These are phyloP conservation scores for Populus tomentosa DNA, from an alignment of 441 rosid species.

Conservation along the genomic window DNA sequence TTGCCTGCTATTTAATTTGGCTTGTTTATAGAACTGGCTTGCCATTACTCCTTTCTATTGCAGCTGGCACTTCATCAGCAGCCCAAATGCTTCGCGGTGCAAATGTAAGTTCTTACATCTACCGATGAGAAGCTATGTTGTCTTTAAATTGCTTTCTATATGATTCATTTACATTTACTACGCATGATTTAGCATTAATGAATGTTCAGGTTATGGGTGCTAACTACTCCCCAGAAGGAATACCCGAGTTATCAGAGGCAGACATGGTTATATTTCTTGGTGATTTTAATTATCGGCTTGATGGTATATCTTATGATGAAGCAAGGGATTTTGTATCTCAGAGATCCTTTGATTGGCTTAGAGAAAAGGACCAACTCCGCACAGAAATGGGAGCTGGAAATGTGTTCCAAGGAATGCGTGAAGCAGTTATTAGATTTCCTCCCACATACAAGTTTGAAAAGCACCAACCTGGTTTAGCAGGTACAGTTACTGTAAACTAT, in stretches of 20 bases:
- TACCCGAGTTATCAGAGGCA: slow-evolving; percentile 87
- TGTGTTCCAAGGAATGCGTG: slow-evolving; percentile 99
- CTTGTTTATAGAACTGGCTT: slow-evolving; percentile 81
- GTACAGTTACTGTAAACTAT: slow-evolving; percentile 26
- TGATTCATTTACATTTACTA: slow-evolving; percentile 9
- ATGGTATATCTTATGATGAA: slow-evolving; percentile 95
- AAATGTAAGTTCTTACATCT: slow-evolving; percentile 47
- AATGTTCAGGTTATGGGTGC: slow-evolving; percentile 44
- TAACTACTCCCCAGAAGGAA: slow-evolving; percentile 52
- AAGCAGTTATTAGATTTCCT: slow-evolving; percentile 86
- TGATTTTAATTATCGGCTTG: slow-evolving; percentile 92
- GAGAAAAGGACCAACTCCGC: slow-evolving; percentile 95
- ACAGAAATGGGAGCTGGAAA: slow-evolving; percentile 95
- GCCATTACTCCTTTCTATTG: slow-evolving; percentile 86
- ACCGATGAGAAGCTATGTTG: slow-evolving; percentile 5
- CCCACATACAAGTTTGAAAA: slow-evolving; percentile 99
- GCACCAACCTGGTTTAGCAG: slow-evolving; percentile 90
- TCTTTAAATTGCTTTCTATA: slow-evolving; percentile 11
- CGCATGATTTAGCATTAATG: slow-evolving; percentile 13
- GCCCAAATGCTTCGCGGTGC: slow-evolving; percentile 63
- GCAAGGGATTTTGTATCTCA: slow-evolving; percentile 98
- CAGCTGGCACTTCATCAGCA: slow-evolving; percentile 79
- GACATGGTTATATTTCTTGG: slow-evolving; percentile 96
- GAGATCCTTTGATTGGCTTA: slow-evolving; percentile 98
- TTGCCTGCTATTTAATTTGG: slow-evolving; percentile 70